A percentile compares a stretch with the other conserved stretches of the same genome.
Evolutionary conservation across 2,329 filamentous ascomycete species (phyloP).

Genomic region (Eutypa lata): DNA sequence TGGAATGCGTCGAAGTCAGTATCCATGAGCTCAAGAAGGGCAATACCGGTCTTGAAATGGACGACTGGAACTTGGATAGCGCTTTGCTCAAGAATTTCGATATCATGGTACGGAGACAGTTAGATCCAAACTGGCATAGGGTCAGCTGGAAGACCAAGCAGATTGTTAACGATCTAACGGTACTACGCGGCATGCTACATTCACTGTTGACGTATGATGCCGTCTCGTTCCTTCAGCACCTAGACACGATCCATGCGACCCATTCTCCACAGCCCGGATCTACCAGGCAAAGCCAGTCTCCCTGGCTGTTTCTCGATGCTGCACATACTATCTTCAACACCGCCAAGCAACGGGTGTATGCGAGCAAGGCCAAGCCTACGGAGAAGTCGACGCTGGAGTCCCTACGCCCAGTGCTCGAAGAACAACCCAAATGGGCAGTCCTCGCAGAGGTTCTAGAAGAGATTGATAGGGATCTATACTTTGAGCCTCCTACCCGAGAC

Average conservation of each 20-base stretch:
- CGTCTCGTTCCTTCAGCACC: constrained; percentile 85
- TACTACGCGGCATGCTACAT: constrained; percentile 79
- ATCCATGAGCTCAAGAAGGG: constrained; percentile 91
- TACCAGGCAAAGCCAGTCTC: constrained; percentile 83
- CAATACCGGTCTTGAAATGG: constrained; percentile 88
- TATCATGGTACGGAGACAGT: constrained; percentile 77
- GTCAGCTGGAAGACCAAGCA: constrained; percentile 93
- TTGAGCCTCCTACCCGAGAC: constrained; percentile 72
- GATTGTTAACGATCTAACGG: constrained; percentile 84
- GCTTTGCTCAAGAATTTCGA: constrained; percentile 92
- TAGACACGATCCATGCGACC: constrained; percentile 90
- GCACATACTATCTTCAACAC: constrained; percentile 92
- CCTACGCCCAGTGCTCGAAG: constrained; percentile 80
- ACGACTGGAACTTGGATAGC: constrained; percentile 94
- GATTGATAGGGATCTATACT: constrained; percentile 86
- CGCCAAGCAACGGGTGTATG: constrained; percentile 83
- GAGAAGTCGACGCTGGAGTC: constrained; percentile 52
- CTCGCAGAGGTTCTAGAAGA: constrained; percentile 89
- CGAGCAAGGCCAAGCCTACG: constrained; percentile 58
- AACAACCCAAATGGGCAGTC: constrained; percentile 89
- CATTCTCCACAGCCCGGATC: constrained; percentile 86
- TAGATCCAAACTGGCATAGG: constrained; percentile 96
- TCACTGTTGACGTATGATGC: constrained; percentile 82
- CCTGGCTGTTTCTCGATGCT: constrained; percentile 94
- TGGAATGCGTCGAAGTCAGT: constrained; percentile 94